These are phyloP conservation scores for Nepenthes mirabilis DNA, from an alignment of 148 eudicot genomes.

Conservation along the genomic window DNA sequence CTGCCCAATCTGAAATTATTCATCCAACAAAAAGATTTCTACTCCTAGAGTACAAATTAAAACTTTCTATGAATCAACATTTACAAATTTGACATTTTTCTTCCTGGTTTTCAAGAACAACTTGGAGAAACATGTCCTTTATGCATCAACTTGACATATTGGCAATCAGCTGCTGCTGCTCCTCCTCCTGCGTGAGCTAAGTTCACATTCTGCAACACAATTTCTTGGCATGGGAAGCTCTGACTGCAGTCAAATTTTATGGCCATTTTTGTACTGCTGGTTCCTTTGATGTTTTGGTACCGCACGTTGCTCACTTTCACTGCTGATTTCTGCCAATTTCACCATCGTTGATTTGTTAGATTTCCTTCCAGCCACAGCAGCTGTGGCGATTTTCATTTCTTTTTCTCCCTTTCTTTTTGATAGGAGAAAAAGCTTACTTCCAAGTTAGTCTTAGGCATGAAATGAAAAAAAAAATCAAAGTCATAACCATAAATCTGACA, in stretches of 20 bases:
- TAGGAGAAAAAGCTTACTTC: too few relatives aligned
- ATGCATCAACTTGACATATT: conserved; percentile 12
- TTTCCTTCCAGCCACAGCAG: too few relatives aligned
- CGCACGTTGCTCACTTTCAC: conserved; percentile 22
- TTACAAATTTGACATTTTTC: too few relatives aligned
- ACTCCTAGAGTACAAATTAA: too few relatives aligned
- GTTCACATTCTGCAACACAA: conserved; percentile 13
- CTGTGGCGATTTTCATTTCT: too few relatives aligned
- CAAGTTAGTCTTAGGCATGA: too few relatives aligned
- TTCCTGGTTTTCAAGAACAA: conserved; percentile 11
- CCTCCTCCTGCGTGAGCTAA: conserved; percentile 9
- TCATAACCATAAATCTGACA: too few relatives aligned
- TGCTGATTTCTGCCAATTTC: conserved; percentile 12
- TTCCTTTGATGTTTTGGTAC: conserved; percentile 17
- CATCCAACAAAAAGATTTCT: too few relatives aligned
- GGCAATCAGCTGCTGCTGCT: conserved; percentile 32
- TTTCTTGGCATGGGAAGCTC: conserved; percentile 15
- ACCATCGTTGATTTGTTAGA: background rate
- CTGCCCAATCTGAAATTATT: too few relatives aligned
- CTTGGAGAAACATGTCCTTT: conserved; percentile 39
- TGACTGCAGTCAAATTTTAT: conserved; percentile 26
- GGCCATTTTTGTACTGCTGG: conserved; percentile 11
- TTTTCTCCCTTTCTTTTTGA: too few relatives aligned
- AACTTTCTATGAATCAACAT: too few relatives aligned
- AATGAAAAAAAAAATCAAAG: too few relatives aligned